Evolutionary conservation across 169 alveolate genomes (phyloP), one percentile per base, ranked within the genome.

Genomic region (Cryptosporidium tyzzeri): DNA sequence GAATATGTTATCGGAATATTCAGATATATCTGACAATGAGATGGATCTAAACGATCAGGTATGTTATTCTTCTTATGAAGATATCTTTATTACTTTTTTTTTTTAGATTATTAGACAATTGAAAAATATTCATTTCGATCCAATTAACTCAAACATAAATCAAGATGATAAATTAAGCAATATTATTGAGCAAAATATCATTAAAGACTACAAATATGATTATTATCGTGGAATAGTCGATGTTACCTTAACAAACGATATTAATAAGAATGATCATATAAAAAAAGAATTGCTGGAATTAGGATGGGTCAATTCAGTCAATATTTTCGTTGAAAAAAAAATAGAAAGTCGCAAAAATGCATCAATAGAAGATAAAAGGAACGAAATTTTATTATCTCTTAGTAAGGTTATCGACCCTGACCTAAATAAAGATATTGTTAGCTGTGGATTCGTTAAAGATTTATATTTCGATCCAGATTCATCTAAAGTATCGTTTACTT

Each of bases 361-460:
- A 3, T 18, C n/a, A 59, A 35, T 59, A 16, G 75, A 41, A 14
- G 91, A 87, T 4, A 92, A 86, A 35, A 84, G 65, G 7, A 91
- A 86, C 39, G 69, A 80, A 53, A 80, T 92, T 51, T 50, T 92
- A 53, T 86, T 37, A 39, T 69, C 91, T 39, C 85, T 91, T 44
- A 73, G 69, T 70, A 84, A 73, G 86, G 94, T 94, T 69, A 85
- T 84, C 16, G 97, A 94, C 37, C 97, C 97, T 18, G 97, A 94
- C 41, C 85, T 94, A 69, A 92, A 93, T 74, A 94, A 91, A 67
- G 95, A 94, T 23, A 94, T 94, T 53, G 97, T 94, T 31, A 69
- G 94, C 31, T 85, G 94, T 51, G 93, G 92, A 41, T 94, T 94
- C 71, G 94, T 94, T 48, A 87, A 92, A 18, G 93, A 93, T 69